Evolutionary conservation across 768 basidiomycete genomes (phyloP), one percentile per base, ranked within the genome.

Genomic region (Amanita subjunquillea): DNA sequence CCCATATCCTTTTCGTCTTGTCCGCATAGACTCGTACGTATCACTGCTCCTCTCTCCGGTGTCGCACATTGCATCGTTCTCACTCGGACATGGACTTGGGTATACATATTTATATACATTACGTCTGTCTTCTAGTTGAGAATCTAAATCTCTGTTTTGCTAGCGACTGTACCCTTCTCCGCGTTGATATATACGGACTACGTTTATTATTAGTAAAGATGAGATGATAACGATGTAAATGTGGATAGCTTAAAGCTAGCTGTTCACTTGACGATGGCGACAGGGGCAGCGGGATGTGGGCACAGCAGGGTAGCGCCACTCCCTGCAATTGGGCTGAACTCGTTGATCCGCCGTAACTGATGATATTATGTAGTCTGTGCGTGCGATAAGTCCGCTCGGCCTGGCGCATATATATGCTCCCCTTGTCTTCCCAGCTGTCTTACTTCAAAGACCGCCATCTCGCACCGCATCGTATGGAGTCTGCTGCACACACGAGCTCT

Each of bases 31-130:
- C 17, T 34, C 4, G 32, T 22, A 22, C 0, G 22, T 34, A n/a
- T 37, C 47, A 17, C 20, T 17, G 12, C 10, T 32, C 27, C 37
- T 32, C 17, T 20, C 46, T 32, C 17, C 25, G 27, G 27, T 45
- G 13, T 45, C 44, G 44, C 27, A 45, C 44, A n/a, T 46, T 30
- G 44, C 30, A 46, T 46, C 29, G 20, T n/a, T 17, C n/a, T 30
- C 43, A 44, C 44, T 46, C 29, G 44, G 44, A 46, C 44, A 46
- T 46, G 44, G 29, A 46, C 44, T 46, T 46, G 44, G 44, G 44
- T 46, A 46, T 46, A 32, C 29, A 15, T 46, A 46, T 46, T 46
- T 46, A 46, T 46, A 46, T 45, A 45, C 44, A 46, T 46, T 46
- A 46, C 44, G 44, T 30, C 44, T 29, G 17, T 46, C 17, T 46